These are phyloP conservation scores for Leptodontidium sp. DNA, from an alignment of 2,329 filamentous ascomycete species.

Conservation along the genomic window DNA sequence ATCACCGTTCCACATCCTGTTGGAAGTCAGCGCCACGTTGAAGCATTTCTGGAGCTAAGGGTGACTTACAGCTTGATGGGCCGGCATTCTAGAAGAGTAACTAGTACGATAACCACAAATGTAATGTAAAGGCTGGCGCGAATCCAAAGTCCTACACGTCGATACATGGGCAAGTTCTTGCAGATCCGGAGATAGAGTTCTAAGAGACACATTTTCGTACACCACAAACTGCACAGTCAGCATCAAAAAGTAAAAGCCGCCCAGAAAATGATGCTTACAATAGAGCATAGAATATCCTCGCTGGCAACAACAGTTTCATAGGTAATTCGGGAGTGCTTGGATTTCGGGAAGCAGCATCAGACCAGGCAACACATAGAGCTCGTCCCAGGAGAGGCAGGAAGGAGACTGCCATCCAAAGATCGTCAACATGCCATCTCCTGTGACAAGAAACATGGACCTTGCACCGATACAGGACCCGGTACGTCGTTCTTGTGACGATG, in stretches of 20 bases:
- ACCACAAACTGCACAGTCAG: conserved; percentile 16
- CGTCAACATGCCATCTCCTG: conserved; percentile 19
- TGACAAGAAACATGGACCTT: conserved; percentile 20
- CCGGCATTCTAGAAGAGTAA: conserved; percentile 16
- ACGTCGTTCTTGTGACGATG: conserved; percentile 12
- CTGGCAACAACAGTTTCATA: conserved; percentile 12
- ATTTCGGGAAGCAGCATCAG: conserved; percentile 2
- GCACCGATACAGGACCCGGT: conserved; percentile 16
- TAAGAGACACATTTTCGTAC: conserved; percentile 21
- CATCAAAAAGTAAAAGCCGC: background rate
- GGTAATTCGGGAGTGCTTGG: background rate
- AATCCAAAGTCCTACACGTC: conserved; percentile 9
- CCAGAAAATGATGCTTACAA: background rate
- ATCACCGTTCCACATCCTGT: conserved; percentile 15
- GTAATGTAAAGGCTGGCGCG: conserved; percentile 13
- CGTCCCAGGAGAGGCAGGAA: conserved; percentile 12
- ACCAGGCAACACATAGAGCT: conserved; percentile 13
- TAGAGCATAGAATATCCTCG: conserved; percentile 19
- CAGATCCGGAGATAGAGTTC: conserved; percentile 22
- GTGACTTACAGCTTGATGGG: conserved; percentile 16
- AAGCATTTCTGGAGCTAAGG: background rate
- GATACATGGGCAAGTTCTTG: conserved; percentile 14
- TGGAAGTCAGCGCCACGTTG: background rate
- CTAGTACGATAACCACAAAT: conserved; percentile 9
- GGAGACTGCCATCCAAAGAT: conserved; percentile 17